Percentiles rank a stretch among this genome's conserved stretches.
phyloP scores from a whole-genome alignment of 768 basidiomycete genomes.

The Amanita rubescens region DNA sequence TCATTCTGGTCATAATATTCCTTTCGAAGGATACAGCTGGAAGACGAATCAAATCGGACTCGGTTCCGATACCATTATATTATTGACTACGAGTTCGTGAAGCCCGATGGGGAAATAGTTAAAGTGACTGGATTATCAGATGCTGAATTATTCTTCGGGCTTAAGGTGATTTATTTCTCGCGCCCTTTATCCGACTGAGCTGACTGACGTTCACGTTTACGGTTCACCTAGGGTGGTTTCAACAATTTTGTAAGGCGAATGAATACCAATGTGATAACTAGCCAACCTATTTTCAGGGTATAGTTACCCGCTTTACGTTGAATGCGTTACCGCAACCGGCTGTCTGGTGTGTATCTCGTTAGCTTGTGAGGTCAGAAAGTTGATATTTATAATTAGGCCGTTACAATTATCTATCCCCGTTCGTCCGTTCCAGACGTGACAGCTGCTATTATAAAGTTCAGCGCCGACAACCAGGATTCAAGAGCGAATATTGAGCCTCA shows the following conservation, averaged over 20 bases:
- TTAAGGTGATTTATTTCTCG: constrained; percentile 22
- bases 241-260: constrained; percentile 43
- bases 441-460: no score
- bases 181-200: no score
- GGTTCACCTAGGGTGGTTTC: constrained; percentile 49
- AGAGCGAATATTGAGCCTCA: no score
- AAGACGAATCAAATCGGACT: constrained; percentile 10
- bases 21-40: constrained; percentile 49
- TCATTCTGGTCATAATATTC: constrained; percentile 18
- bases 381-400: no score
- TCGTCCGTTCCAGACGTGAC: no score
- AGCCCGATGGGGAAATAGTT: constrained; percentile 42
- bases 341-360: no score
- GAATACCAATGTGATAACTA: background rate
- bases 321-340: constrained; percentile 45
- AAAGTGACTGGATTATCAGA: constrained; percentile 27
- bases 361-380: no score
- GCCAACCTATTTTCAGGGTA: background rate
- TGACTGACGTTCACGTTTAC: background rate
- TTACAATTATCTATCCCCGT: no score
- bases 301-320: constrained; percentile 26
- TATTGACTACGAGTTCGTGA: constrained; percentile 47
- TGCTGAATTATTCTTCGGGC: constrained; percentile 33
- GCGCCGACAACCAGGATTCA: no score
- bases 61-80: constrained; percentile 39